A percentile compares a stretch with the other conserved stretches of the same genome.
Conservation (phyloP, 2,329 filamentous ascomycete species). For the Chaetomiaceae sp. region DNA sequence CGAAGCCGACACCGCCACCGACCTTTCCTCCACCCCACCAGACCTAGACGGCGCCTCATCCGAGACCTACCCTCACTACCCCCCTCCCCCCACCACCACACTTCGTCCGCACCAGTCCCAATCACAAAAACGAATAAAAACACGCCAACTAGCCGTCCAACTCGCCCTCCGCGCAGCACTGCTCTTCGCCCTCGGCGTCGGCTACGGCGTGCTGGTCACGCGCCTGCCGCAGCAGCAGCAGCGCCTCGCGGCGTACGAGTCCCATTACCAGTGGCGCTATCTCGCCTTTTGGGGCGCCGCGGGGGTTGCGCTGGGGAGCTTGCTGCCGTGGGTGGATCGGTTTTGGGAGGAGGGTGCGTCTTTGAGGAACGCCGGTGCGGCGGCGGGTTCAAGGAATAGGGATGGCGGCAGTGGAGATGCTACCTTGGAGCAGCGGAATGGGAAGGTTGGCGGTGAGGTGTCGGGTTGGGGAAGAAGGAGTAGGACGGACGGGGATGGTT, state of each 20-base stretch:
- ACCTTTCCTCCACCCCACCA: conserved; percentile 57
- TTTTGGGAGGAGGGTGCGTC: conserved; percentile 61
- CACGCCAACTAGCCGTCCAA: conserved; percentile 43
- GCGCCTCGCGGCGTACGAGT: neutral
- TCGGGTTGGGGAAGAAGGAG: too few species aligned
- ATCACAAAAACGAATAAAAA: conserved; percentile 20
- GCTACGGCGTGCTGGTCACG: conserved; percentile 77
- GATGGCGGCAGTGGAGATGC: too few species aligned
- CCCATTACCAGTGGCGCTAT: conserved; percentile 55
- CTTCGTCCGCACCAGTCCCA: conserved; percentile 23
- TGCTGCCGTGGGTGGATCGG: conserved; percentile 80
- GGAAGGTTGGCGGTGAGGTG: too few species aligned
- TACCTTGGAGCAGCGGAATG: too few species aligned
- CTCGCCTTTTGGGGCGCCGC: conserved; percentile 76
- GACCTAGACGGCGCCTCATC: conserved; percentile 43
- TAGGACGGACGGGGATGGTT: too few species aligned
- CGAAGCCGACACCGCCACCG: conserved; percentile 54
- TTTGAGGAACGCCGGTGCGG: too few species aligned
- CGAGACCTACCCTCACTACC: too few species aligned
- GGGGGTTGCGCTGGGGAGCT: conserved; percentile 70
- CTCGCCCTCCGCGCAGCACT: conserved; percentile 55
- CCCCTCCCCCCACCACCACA: too few species aligned
- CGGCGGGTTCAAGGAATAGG: too few species aligned
- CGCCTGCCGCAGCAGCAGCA: conserved; percentile 62
- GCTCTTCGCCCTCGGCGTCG: conserved; percentile 73